Conservation (phyloP, 2,329 filamentous ascomycete genomes). For the Alternaria panax region DNA sequence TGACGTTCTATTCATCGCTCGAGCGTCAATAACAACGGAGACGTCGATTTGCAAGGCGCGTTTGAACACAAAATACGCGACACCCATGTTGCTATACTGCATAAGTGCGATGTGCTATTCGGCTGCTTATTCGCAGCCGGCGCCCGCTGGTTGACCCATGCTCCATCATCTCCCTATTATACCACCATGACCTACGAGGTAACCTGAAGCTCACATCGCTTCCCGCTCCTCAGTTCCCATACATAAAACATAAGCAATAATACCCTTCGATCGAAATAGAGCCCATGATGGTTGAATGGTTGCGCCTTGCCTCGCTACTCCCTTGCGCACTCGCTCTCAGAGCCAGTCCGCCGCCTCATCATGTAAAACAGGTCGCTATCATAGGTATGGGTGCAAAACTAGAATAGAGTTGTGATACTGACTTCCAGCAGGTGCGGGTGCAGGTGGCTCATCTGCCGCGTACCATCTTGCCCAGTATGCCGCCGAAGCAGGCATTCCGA, state of each 20-base stretch:
- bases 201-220: conserved; percentile 7
- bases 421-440: conserved; percentile 74
- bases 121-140: not conserved
- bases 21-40: not conserved
- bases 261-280: not conserved
- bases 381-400: conserved; percentile 36
- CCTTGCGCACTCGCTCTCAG: conserved; percentile 29
- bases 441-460: conserved; percentile 85
- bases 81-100: not conserved
- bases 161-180: not conserved
- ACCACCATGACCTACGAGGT: conserved; percentile 14
- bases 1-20: not conserved
- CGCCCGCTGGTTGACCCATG: conserved; percentile 10
- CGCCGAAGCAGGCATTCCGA: conserved; percentile 61
- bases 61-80: not conserved
- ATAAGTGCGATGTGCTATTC: not conserved
- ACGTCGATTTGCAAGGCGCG: not conserved
- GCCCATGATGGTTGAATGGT: conserved; percentile 22
- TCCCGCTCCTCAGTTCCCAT: not conserved
- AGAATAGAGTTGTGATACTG: conserved; percentile 2
- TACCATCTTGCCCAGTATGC: conserved; percentile 82
- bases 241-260: not conserved
- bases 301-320: conserved; percentile 23
- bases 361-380: conserved; percentile 47
- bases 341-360: conserved; percentile 17